Base-by-base conservation (phyloP, 495 filamentous ascomycete genomes). In the Penicillium cataractarum region DNA sequence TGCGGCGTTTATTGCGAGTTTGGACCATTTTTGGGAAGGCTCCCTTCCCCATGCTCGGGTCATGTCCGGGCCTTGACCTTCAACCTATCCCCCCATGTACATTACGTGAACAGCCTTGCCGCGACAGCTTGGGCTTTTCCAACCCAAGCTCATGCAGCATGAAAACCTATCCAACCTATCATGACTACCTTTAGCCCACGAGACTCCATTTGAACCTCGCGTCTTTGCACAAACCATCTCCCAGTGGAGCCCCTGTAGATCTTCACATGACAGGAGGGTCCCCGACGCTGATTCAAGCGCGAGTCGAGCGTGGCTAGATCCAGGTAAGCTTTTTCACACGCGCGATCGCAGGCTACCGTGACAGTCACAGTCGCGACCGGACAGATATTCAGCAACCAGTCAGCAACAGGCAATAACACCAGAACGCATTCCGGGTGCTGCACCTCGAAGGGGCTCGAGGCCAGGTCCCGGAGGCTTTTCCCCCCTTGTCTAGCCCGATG, bases 1-100 rank as follows among this genome's bases (percentile, higher is more conserved):
- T 71, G 49, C 63, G 74, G 72, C 74, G 74, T 77, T 75, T 70
- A 55, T 69, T 71, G 65, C 52, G 56, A 66, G 59, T 62, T 58
- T 67, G 67, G 62, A 55, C 52, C 26, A 46, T 67, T 71, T 62
- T 66, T 63, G 61, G 52, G 65, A 64, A 44, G 13, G 8, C 15
- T 4, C 48, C 48, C 17, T n/a, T 22, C 19, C 35, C 22, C n/a
- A 24, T 37, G 10, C 24, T 27, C 2, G 53, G 53, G n/a, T 12
- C 1, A 42, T 27, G 8, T 54, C 21, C 35, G 35, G 37, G 35
- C 54, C 17, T 42, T 40, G 24, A 27, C 33, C 54, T 53, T n/a
- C 8, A 26, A 56, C 32, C 37, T 60, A 24, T n/a, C 52, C 61
- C 50, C 54, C 50, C 55, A 60, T 69, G 64, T 71, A 68, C 58